Evolutionary conservation across 163 green algal genomes (phyloP).

Genomic region (Scenedesmus sp.): DNA sequence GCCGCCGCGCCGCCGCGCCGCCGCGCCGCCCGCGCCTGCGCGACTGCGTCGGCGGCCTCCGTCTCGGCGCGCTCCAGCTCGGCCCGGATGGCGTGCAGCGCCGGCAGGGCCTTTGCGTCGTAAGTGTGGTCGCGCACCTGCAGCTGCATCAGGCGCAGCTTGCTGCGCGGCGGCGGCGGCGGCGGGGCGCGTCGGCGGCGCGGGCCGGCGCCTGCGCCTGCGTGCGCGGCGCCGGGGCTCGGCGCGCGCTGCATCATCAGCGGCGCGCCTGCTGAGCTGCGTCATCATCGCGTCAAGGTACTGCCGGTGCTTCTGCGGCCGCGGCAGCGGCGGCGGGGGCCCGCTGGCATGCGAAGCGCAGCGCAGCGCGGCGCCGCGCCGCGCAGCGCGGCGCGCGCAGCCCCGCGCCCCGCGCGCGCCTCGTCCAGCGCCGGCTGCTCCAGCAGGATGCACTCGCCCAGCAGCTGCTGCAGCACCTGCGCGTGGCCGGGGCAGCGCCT

Average conservation of each 20-base stretch:
- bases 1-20: too few species aligned
- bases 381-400: too few species aligned
- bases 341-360: too few species aligned
- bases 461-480: not conserved
- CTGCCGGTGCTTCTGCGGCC: slow-evolving; percentile 4
- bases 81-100: slow-evolving; percentile 6
- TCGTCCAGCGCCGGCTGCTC: slow-evolving; percentile 25
- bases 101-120: not conserved
- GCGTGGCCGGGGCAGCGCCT: too few species aligned
- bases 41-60: not conserved
- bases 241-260: not conserved
- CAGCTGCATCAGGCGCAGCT: slow-evolving; percentile 26
- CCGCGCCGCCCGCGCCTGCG: not conserved
- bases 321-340: too few species aligned
- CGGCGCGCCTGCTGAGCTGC: not conserved
- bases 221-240: too few species aligned
- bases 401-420: not conserved
- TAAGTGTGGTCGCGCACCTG: slow-evolving; percentile 7
- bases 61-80: slow-evolving; percentile 10
- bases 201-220: too few species aligned
- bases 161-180: not conserved
- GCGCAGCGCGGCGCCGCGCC: too few species aligned
- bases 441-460: slow-evolving; percentile 12
- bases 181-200: too few species aligned
- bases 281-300: not conserved